These are phyloP conservation scores for Kodamaea restingae DNA, from an alignment of 805 yeast genomes.

Conservation along the genomic window DNA sequence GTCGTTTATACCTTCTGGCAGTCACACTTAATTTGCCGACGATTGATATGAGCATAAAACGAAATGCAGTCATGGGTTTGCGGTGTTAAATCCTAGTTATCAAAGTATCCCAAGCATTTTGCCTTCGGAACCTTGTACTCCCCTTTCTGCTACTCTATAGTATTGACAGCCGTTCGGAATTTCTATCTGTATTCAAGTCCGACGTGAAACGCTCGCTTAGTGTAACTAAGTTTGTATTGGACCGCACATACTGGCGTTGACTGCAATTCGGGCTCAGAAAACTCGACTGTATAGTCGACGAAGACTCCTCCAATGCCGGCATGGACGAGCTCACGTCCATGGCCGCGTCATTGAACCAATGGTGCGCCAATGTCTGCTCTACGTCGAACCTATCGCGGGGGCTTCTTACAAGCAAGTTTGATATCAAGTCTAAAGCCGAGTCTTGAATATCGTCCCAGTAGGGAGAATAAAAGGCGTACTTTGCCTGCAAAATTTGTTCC, in stretches of 20 bases:
- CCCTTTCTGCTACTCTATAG: conserved; percentile 1
- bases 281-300: conserved; percentile 6
- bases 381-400: conserved; percentile 43
- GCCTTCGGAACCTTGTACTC: not conserved
- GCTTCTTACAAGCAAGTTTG: conserved; percentile 54
- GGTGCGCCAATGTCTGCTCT: conserved; percentile 35
- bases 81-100: too few relatives aligned
- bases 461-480: conserved; percentile 72
- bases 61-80: too few relatives aligned
- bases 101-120: not conserved
- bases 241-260: conserved; percentile 14
- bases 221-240: conserved; percentile 28
- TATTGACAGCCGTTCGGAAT: conserved; percentile 9
- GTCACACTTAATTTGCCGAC: too few relatives aligned
- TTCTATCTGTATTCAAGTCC: conserved; percentile 14
- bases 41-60: too few relatives aligned
- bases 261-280: conserved; percentile 2
- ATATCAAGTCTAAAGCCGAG: conserved; percentile 59
- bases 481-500: conserved; percentile 65
- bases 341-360: conserved; percentile 38
- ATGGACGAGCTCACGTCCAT: conserved; percentile 3
- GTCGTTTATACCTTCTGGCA: too few relatives aligned
- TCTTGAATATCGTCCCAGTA: conserved; percentile 75
- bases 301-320: conserved; percentile 4
- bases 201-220: conserved; percentile 25